A percentile compares a stretch with the other conserved stretches of the same genome.
phyloP scores from a whole-genome alignment of 2,329 filamentous ascomycete genomes.

The Bretziella fagacearum region DNA sequence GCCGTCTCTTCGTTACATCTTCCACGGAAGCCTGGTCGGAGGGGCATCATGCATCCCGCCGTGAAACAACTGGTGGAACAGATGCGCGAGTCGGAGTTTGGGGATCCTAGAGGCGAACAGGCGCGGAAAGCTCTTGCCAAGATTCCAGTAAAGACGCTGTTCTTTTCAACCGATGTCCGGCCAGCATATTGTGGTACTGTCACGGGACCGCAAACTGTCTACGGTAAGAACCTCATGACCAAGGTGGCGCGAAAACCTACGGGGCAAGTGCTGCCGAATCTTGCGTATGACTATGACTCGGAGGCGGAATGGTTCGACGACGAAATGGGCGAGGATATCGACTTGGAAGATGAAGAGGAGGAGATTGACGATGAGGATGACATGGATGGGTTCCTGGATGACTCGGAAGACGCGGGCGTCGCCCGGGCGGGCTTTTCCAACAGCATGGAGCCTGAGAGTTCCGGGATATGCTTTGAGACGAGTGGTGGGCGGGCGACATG shows the following conservation, averaged over 20 bases:
- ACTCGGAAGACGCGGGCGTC: conserved; percentile 53
- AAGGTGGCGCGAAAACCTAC: conserved; percentile 38
- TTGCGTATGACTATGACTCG: conserved; percentile 72
- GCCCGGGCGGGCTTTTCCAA: conserved; percentile 40
- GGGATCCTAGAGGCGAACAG: conserved; percentile 22
- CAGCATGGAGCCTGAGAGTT: conserved; percentile 58
- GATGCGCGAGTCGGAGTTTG: conserved; percentile 21
- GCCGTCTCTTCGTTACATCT: conserved; percentile 31
- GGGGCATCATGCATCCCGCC: conserved; percentile 32
- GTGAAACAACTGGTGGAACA: conserved; percentile 46
- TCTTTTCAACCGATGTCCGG: conserved; percentile 47
- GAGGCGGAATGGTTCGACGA: conserved; percentile 76
- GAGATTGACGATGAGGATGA: conserved; percentile 64
- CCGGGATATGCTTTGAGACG: conserved; percentile 73
- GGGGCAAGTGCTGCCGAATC: conserved; percentile 35
- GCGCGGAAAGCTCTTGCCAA: conserved; percentile 28
- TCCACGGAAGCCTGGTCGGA: conserved; percentile 22
- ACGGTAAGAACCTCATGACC: conserved; percentile 29
- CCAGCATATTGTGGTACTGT: conserved; percentile 58
- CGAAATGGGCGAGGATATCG: conserved; percentile 48
- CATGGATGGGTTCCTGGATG: conserved; percentile 79
- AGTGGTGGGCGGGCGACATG: conserved; percentile 28
- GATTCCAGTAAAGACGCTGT: conserved; percentile 46
- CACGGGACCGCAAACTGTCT: conserved; percentile 38
- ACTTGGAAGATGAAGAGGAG: conserved; percentile 50